These are phyloP conservation scores for Aspergillus steynii DNA, from an alignment of 495 filamentous ascomycete species.

Conservation along the genomic window DNA sequence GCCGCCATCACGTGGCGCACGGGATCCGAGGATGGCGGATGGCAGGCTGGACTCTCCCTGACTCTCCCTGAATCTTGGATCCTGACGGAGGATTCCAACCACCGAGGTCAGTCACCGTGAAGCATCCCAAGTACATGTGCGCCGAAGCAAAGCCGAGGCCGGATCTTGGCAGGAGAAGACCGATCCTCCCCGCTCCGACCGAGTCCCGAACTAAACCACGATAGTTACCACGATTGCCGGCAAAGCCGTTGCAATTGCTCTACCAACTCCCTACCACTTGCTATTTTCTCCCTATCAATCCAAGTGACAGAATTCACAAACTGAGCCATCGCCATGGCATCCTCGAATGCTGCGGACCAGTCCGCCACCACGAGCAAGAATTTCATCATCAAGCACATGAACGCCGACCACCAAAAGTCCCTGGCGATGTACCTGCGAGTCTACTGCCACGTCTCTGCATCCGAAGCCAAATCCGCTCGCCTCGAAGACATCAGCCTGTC, in stretches of 20 bases:
- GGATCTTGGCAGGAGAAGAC: neutral
- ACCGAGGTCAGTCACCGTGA: too few relatives aligned
- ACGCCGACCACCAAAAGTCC: conserved; percentile 68
- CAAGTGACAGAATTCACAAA: too few relatives aligned
- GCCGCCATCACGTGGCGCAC: too few relatives aligned
- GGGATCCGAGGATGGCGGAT: too few relatives aligned
- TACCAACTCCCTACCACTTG: too few relatives aligned
- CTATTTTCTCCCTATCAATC: neutral
- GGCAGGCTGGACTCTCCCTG: too few relatives aligned
- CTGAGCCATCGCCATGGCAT: neutral
- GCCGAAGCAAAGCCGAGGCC: neutral
- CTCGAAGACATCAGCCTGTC: conserved; percentile 61
- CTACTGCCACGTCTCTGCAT: conserved; percentile 51
- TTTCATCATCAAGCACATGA: conserved; percentile 79
- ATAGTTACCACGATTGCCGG: too few relatives aligned
- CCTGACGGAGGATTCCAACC: too few relatives aligned
- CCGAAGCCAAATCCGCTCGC: conserved; percentile 47
- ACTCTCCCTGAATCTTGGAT: too few relatives aligned
- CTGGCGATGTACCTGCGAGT: conserved; percentile 66
- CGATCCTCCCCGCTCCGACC: neutral
- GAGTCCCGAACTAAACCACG: neutral
- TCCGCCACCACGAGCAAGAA: conserved; percentile 36
- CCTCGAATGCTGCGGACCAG: neutral
- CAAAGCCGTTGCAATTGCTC: too few relatives aligned
- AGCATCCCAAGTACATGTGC: neutral